Evolutionary conservation across 805 yeast genomes (phyloP).

Genomic region (Naumovozyma castellii): DNA sequence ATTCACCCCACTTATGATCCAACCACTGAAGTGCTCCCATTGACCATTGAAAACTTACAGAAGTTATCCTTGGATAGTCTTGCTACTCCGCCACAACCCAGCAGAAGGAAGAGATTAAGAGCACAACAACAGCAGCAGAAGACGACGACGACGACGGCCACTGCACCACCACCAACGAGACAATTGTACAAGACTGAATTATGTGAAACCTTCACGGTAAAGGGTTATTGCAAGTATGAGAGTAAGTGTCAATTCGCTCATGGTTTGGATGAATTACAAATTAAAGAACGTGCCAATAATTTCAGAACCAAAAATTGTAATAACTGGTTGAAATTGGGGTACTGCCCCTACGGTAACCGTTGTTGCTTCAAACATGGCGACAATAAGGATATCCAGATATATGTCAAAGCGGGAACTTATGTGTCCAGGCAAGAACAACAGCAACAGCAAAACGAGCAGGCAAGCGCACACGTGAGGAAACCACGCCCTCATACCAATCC

Average conservation of each 20-base stretch:
- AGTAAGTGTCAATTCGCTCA: slow-evolving; percentile 90
- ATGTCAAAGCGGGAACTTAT: slow-evolving; percentile 12
- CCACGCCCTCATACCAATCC: neutral
- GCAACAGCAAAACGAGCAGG: no score
- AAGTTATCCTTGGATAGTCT: neutral
- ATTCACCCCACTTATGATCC: neutral
- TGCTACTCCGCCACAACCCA: neutral
- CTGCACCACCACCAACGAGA: neutral
- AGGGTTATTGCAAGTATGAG: slow-evolving; percentile 73
- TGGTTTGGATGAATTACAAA: slow-evolving; percentile 64
- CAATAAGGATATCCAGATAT: slow-evolving; percentile 17
- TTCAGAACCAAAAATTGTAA: slow-evolving; percentile 86
- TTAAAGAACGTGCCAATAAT: slow-evolving; percentile 54
- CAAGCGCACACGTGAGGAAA: neutral
- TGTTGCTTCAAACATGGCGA: slow-evolving; percentile 80
- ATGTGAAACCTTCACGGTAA: slow-evolving; percentile 62
- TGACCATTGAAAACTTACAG: neutral
- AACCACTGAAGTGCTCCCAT: neutral
- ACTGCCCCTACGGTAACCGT: slow-evolving; percentile 77
- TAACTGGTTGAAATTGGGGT: slow-evolving; percentile 71
- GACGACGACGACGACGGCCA: neutral
- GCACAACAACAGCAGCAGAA: neutral
- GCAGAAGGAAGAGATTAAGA: neutral
- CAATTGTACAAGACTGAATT: slow-evolving; percentile 75
- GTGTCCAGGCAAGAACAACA: neutral